These are phyloP conservation scores for Cerioporus squamosus DNA, from an alignment of 1,284 basidiomycete genomes.

Conservation along the genomic window DNA sequence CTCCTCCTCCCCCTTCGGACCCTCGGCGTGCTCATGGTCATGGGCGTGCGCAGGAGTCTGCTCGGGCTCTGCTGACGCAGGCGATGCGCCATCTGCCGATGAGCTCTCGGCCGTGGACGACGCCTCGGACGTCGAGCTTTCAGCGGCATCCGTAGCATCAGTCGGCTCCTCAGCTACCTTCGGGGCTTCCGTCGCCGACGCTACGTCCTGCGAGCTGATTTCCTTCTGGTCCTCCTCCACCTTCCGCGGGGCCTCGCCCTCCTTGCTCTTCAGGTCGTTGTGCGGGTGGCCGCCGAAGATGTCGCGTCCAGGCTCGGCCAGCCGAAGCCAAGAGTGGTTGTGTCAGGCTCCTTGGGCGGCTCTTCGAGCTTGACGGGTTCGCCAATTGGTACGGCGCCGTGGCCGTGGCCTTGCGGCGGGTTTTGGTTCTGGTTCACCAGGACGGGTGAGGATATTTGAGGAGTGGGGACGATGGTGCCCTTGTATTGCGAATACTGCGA, in stretches of 20 bases:
- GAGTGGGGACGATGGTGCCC: conserved; percentile 40
- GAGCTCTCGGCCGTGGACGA: not conserved
- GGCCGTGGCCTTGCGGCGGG: conserved; percentile 32
- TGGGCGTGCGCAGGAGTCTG: not conserved
- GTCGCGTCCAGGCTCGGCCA: conserved; percentile 69
- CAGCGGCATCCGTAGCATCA: not conserved
- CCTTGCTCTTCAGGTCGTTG: conserved; percentile 26
- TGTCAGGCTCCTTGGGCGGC: conserved; percentile 23
- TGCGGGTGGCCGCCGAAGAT: conserved; percentile 55
- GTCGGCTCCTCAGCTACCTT: conserved; percentile 2
- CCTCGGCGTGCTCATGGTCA: conserved; percentile 13
- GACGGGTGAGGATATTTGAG: conserved; percentile 41
- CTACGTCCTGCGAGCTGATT: conserved; percentile 9
- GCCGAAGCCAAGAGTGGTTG: conserved; percentile 49
- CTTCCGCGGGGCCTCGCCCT: conserved; percentile 13
- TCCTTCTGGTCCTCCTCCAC: conserved; percentile 15
- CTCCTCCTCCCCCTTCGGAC: conserved; percentile 30
- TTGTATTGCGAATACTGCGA: conserved; percentile 60
- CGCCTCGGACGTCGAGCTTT: conserved; percentile 2
- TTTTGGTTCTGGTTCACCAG: conserved; percentile 30
- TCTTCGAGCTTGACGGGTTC: conserved; percentile 33
- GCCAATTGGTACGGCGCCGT: conserved; percentile 50
- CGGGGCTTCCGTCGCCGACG: conserved; percentile 5
- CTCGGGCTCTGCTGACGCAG: not conserved
- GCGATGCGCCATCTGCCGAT: not conserved